These are phyloP conservation scores for Citropsis articulata DNA, from an alignment of 345 rosid species.

Conservation along the genomic window DNA sequence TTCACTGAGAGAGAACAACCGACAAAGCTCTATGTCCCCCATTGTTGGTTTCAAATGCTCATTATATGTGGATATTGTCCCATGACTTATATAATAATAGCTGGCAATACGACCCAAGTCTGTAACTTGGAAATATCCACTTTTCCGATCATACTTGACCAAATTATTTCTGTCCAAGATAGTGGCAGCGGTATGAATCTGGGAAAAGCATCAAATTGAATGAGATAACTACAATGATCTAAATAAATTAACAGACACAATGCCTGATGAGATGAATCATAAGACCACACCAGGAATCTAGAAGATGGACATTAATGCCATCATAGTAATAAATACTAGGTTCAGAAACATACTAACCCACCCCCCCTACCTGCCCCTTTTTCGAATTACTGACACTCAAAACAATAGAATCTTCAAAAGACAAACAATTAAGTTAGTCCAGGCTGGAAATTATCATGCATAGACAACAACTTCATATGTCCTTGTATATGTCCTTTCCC, in stretches of 20 bases:
- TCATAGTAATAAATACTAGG: not conserved
- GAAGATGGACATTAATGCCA: not conserved
- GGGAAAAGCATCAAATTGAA: constrained; percentile 19
- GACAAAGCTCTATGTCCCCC: constrained; percentile 94
- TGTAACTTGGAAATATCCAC: constrained; percentile 95
- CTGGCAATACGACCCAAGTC: constrained; percentile 98
- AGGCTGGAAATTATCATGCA: not conserved
- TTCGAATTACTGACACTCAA: not conserved
- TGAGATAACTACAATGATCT: not conserved
- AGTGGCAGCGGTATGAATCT: constrained; percentile 95
- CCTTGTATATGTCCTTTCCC: not conserved
- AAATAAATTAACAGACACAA: not conserved
- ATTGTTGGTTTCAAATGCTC: constrained; percentile 96
- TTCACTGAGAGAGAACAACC: constrained; percentile 85
- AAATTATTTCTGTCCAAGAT: constrained; percentile 86
- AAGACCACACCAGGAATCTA: not conserved
- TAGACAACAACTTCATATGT: not conserved
- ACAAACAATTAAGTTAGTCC: not conserved
- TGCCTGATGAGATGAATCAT: not conserved
- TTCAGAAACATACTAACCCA: too few relatives aligned
- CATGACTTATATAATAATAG: constrained; percentile 88
- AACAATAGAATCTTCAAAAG: not conserved
- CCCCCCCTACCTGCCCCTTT: not conserved
- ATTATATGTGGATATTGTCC: constrained; percentile 88
- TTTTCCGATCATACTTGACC: constrained; percentile 86